phyloP scores from a whole-genome alignment of 1,284 basidiomycete genomes.

The Phylloporus sp. region DNA sequence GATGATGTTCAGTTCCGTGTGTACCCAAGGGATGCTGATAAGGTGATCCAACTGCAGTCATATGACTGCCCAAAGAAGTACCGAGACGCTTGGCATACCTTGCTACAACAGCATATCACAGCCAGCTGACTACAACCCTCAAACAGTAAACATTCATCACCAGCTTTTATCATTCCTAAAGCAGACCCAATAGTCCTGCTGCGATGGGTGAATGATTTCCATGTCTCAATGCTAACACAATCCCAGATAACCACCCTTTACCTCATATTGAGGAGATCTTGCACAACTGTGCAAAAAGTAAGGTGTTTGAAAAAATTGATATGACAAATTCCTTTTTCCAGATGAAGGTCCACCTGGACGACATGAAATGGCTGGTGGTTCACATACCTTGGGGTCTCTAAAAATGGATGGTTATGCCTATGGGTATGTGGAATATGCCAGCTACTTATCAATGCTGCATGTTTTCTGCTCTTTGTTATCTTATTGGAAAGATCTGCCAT shows the following conservation, averaged over 20 bases:
- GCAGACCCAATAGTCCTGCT: no score
- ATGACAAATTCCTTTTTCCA: slow-evolving; percentile 48
- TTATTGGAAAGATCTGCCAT: slow-evolving; percentile 13
- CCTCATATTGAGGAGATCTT: background rate
- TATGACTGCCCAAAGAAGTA: no score
- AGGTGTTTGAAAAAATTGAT: slow-evolving; percentile 15
- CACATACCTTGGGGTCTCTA: background rate
- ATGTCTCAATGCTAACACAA: no score
- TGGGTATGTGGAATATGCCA: background rate
- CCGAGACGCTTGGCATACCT: no score
- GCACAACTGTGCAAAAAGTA: slow-evolving; percentile 23
- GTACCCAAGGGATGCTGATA: background rate
- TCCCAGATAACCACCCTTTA: background rate
- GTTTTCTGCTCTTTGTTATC: no score
- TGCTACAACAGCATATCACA: no score
- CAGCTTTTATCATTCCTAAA: no score
- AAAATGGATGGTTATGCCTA: background rate
- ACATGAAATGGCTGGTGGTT: background rate
- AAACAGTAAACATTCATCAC: no score
- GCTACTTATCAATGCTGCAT: background rate
- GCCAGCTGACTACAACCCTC: no score
- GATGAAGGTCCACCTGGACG: background rate
- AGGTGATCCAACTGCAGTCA: background rate
- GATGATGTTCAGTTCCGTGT: background rate
- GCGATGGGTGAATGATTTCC: no score